Evolutionary conservation across 2,329 filamentous ascomycete species (phyloP).

Genomic region (Amauroascus niger): DNA sequence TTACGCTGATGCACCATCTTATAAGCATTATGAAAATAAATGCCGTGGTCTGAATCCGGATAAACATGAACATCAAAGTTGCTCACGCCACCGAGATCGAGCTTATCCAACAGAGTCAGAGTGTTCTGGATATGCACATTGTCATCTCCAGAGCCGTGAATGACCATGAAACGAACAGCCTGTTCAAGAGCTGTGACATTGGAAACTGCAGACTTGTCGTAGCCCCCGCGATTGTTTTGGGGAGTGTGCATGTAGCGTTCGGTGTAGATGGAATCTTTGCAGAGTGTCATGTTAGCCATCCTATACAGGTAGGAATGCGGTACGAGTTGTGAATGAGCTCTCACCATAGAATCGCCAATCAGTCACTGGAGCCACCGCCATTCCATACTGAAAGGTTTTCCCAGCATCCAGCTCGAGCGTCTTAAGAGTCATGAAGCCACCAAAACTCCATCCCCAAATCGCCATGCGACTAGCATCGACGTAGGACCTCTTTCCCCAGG

Average conservation of each 20-base stretch:
- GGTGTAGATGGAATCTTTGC: conserved; percentile 70
- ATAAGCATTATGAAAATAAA: conserved; percentile 90
- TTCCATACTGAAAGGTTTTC: conserved; percentile 85
- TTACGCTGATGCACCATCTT: conserved; percentile 84
- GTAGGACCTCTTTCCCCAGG: conserved; percentile 71
- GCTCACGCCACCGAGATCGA: conserved; percentile 70
- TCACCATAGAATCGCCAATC: conserved; percentile 85
- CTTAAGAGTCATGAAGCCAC: conserved; percentile 90
- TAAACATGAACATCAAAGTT: conserved; percentile 98
- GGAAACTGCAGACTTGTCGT: conserved; percentile 61
- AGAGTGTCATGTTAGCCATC: not conserved
- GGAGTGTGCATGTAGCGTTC: conserved; percentile 97
- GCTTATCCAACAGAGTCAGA: conserved; percentile 71
- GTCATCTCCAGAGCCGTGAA: conserved; percentile 95
- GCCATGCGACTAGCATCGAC: conserved; percentile 73
- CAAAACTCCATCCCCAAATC: conserved; percentile 98
- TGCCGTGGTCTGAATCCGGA: conserved; percentile 90
- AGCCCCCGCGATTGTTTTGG: conserved; percentile 68
- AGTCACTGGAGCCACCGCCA: conserved; percentile 97
- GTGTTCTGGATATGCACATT: conserved; percentile 98
- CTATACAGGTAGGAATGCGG: not conserved
- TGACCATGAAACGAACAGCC: conserved; percentile 81
- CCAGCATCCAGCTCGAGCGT: conserved; percentile 86
- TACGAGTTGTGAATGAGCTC: not conserved
- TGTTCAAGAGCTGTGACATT: conserved; percentile 63